A percentile compares a stretch with the other conserved stretches of the same genome.
These are phyloP conservation scores for Hamigera avellanea DNA, from an alignment of 495 filamentous ascomycete species.

Conservation along the genomic window DNA sequence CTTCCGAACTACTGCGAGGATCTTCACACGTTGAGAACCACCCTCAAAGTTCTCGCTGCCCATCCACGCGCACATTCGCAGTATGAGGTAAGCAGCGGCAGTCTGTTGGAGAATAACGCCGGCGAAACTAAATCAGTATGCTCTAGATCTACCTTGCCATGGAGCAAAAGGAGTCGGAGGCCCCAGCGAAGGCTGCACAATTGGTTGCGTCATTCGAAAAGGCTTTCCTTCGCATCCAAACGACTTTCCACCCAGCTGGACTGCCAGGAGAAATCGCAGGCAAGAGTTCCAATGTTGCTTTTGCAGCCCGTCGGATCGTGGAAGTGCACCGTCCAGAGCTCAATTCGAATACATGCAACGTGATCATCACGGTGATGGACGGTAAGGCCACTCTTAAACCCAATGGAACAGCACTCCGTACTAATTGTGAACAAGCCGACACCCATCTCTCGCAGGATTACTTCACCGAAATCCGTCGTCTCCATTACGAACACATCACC, in stretches of 20 bases:
- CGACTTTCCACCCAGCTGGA: constrained; percentile 48
- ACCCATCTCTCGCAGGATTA: constrained; percentile 56
- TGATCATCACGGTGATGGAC: constrained; percentile 60
- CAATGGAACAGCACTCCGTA: neutral
- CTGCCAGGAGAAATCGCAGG: constrained; percentile 52
- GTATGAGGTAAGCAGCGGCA: constrained; percentile 47
- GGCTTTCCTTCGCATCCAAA: constrained; percentile 47
- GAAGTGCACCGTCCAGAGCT: constrained; percentile 34
- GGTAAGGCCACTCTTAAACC: constrained; percentile 42
- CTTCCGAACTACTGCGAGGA: constrained; percentile 63
- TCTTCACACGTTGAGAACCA: constrained; percentile 49
- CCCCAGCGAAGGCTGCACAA: constrained; percentile 39
- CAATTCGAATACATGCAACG: constrained; percentile 37
- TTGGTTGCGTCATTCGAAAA: constrained; percentile 43
- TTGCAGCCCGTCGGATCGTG: constrained; percentile 50
- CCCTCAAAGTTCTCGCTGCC: constrained; percentile 50
- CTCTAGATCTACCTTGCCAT: constrained; percentile 57
- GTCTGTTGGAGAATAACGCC: no score
- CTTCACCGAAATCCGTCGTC: constrained; percentile 46
- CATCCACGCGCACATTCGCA: constrained; percentile 49
- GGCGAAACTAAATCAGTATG: no score
- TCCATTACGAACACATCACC: constrained; percentile 42
- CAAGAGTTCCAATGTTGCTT: constrained; percentile 58
- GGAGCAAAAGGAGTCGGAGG: constrained; percentile 47
- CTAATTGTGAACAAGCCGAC: constrained; percentile 41